Percentiles rank a stretch among this genome's conserved stretches.
phyloP scores from a whole-genome alignment of 2,329 filamentous ascomycete genomes.

The Penicillium nordicum region DNA sequence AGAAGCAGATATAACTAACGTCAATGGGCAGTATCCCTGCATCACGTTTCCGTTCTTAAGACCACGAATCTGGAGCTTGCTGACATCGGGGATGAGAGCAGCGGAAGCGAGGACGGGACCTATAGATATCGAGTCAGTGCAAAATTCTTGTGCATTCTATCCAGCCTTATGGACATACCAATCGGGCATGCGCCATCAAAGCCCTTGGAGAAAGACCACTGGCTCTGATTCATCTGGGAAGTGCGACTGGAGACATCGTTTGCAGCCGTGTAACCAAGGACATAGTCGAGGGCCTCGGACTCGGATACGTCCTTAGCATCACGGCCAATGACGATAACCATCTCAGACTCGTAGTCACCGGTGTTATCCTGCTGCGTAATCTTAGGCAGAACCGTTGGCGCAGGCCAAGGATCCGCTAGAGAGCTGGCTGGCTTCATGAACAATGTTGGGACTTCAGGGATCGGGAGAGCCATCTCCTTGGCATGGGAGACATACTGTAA shows the following conservation, averaged over 20 bases:
- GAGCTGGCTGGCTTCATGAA: conserved; percentile 58
- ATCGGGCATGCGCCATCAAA: conserved; percentile 57
- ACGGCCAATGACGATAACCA: conserved; percentile 55
- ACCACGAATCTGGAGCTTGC: conserved; percentile 34
- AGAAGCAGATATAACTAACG: conserved; percentile 30
- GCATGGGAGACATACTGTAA: conserved; percentile 49
- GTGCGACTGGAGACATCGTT: conserved; percentile 63
- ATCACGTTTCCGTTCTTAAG: conserved; percentile 51
- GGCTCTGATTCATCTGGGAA: conserved; percentile 53
- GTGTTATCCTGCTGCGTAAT: conserved; percentile 52
- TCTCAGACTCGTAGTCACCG: conserved; percentile 59
- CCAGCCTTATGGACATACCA: conserved; percentile 25
- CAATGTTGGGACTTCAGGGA: conserved; percentile 55
- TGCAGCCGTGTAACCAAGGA: conserved; percentile 61
- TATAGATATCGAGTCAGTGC: conserved; percentile 9
- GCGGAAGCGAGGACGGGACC: conserved; percentile 51
- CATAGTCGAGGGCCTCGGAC: conserved; percentile 55
- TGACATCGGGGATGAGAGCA: conserved; percentile 30
- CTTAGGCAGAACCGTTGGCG: conserved; percentile 53
- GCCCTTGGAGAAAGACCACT: conserved; percentile 60
- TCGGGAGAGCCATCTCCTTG: conserved; percentile 51
- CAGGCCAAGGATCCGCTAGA: conserved; percentile 53
- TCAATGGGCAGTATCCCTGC: conserved; percentile 45
- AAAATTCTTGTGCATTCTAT: neutral
- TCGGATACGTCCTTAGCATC: conserved; percentile 55